Evolutionary conservation across 2,329 filamentous ascomycete genomes (phyloP).

Genomic region (Hymenotorrendiella dingleyae): DNA sequence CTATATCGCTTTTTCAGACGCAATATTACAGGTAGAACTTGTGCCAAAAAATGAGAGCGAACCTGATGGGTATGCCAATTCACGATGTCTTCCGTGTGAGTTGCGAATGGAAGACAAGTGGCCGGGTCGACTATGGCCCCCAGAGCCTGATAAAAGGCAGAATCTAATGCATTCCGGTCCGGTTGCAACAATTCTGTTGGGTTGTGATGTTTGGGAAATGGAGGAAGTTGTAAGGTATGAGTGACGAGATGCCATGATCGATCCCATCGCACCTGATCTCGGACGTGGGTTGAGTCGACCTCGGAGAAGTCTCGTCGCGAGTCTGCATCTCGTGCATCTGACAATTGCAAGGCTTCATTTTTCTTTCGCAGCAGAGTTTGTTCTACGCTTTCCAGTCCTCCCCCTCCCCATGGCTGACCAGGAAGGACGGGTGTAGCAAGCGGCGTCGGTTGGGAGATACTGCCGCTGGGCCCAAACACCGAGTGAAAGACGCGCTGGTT

Average conservation of each 20-base stretch:
- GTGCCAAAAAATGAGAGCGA: conserved; percentile 52
- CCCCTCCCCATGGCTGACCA: conserved; percentile 24
- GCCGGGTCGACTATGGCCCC: conserved; percentile 46
- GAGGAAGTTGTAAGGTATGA: conserved; percentile 48
- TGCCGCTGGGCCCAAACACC: conserved; percentile 25
- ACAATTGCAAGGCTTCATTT: background rate
- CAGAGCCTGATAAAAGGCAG: conserved; percentile 45
- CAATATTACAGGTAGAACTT: conserved; percentile 51
- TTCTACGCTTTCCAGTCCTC: no score
- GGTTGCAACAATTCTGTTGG: conserved; percentile 15
- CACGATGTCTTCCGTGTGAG: conserved; percentile 50
- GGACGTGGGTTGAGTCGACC: conserved; percentile 16
- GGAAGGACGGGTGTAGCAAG: conserved; percentile 21
- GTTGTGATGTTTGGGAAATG: conserved; percentile 42
- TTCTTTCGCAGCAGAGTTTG: no score
- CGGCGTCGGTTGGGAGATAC: conserved; percentile 27
- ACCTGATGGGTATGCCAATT: conserved; percentile 57
- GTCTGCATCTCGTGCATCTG: conserved; percentile 3
- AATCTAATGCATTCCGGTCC: conserved; percentile 28
- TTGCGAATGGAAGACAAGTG: conserved; percentile 41
- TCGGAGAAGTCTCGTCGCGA: conserved; percentile 1
- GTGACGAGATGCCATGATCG: conserved; percentile 59
- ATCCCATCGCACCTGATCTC: conserved; percentile 50
- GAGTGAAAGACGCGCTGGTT: conserved; percentile 29
- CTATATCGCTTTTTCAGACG: conserved; percentile 28